Percentiles rank a stretch among this genome's conserved stretches.
phyloP scores from a whole-genome alignment of 495 filamentous ascomycete species.

The Trichoderma virens region DNA sequence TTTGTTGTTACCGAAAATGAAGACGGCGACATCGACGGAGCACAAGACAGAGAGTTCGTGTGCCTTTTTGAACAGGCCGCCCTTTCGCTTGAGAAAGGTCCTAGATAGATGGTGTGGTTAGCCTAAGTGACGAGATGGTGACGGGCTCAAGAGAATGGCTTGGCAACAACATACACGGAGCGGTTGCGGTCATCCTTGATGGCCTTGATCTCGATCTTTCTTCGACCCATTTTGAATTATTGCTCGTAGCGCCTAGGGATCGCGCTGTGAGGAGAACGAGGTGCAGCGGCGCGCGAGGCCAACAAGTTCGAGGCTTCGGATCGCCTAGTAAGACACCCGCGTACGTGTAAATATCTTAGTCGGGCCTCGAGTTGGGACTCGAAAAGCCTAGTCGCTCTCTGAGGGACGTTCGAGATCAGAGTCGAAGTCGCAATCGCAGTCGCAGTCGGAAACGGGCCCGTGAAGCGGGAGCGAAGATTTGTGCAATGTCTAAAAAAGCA shows the following conservation, averaged over 20 bases:
- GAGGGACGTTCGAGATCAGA: neutral
- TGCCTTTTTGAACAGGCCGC: constrained; percentile 98
- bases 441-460: neutral
- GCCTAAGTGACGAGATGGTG: constrained; percentile 35
- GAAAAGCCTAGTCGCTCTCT: neutral
- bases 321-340: neutral
- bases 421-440: neutral
- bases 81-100: constrained; percentile 97
- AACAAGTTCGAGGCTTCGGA: neutral
- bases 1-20: constrained; percentile 97
- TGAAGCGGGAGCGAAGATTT: neutral
- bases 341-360: neutral
- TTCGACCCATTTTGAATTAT: constrained; percentile 47
- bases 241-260: neutral
- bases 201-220: constrained; percentile 97
- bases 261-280: neutral
- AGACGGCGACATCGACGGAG: constrained; percentile 95
- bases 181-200: constrained; percentile 99
- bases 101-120: constrained; percentile 68
- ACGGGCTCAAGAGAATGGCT: constrained; percentile 11
- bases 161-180: constrained; percentile 71
- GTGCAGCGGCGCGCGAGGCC: neutral
- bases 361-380: neutral
- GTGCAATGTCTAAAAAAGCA: constrained; percentile 7
- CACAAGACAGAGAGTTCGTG: constrained; percentile 97